Base-by-base conservation (phyloP, 192 early-diverging fungal genomes). In the Thamnidium elegans region DNA sequence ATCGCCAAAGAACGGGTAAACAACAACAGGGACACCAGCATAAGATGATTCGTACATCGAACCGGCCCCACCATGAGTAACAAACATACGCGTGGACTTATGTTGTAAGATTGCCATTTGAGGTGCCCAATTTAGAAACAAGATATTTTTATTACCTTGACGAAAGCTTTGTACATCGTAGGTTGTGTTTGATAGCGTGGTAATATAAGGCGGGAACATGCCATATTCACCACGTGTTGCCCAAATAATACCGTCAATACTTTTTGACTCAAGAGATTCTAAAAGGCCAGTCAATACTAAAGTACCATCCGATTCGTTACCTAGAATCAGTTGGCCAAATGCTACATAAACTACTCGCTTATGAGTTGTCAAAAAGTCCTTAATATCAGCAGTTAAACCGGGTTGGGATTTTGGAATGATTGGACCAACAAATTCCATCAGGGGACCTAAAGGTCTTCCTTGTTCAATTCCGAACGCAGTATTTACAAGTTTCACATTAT, bases 171-270 rank as follows among this genome's bases (percentile, higher is more conserved):
- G 39, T 4, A 59, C 4, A 26, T 45, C 58, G 13, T 59, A 30
- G 19, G 14, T 21, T 23, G 9, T 43, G 7, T 45, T 45, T 7
- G 58, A 15, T 2, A 4, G 32, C 13, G 58, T 44, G 0, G n/a
- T 20, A 59, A 59, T 59, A 8, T 26, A 14, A 10, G 13, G 5
- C 11, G 58, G 43, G n/a, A 59, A 59, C 3, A 20, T 17, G 10
- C 21, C 39, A 23, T 14, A 15, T 23, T 31, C 19, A 13, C 10
- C 23, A 11, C 42, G 43, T 13, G 61, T 53, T 20, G 71, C 44
- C 77, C 77, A 78, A 20, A 78, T 53, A 1, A 76, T 48, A 30
- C 66, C 69, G 55, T 78, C 76, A 44, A 76, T 14, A 21, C 32
- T 43, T n/a, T 62, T 50, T 1, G 20, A 31, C 30, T 78, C 60